phyloP scores from a whole-genome alignment of 1,139 yeast genomes.

The Schizosaccharomyces versatilis region DNA sequence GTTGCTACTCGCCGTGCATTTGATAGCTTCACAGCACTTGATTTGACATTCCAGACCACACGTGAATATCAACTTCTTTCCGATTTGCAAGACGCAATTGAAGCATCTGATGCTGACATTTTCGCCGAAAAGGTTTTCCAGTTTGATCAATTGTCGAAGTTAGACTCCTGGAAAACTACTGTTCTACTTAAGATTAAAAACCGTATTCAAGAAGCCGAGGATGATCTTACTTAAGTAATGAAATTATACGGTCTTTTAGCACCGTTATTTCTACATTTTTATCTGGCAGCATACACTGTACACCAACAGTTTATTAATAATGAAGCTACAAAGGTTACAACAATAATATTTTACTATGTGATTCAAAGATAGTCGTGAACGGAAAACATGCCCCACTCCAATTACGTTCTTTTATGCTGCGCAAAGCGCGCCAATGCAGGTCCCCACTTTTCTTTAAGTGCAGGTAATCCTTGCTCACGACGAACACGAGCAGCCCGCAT shows the following conservation, averaged over 20 bases:
- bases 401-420: neutral
- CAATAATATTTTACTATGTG: too few relatives aligned
- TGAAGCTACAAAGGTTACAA: too few relatives aligned
- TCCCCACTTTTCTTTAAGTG: slow-evolving; percentile 15
- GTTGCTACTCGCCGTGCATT: slow-evolving; percentile 66
- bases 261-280: too few relatives aligned
- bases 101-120: slow-evolving; percentile 57
- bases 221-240: slow-evolving; percentile 22
- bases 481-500: slow-evolving; percentile 36
- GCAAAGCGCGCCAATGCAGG: slow-evolving; percentile 19
- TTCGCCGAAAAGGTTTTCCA: slow-evolving; percentile 59
- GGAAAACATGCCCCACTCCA: too few relatives aligned
- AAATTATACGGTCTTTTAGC: too few relatives aligned
- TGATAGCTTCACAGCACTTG: slow-evolving; percentile 44
- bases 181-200: slow-evolving; percentile 64
- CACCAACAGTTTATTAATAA: too few relatives aligned
- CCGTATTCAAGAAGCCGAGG: slow-evolving; percentile 50
- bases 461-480: slow-evolving; percentile 25
- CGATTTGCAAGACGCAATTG: slow-evolving; percentile 48
- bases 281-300: too few relatives aligned
- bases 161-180: slow-evolving; percentile 84
- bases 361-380: too few relatives aligned
- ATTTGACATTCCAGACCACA: slow-evolving; percentile 55
- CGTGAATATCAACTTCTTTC: slow-evolving; percentile 35
- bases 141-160: slow-evolving; percentile 67